These are phyloP conservation scores for Angophora floribunda DNA, from an alignment of 345 rosid species.

Conservation along the genomic window DNA sequence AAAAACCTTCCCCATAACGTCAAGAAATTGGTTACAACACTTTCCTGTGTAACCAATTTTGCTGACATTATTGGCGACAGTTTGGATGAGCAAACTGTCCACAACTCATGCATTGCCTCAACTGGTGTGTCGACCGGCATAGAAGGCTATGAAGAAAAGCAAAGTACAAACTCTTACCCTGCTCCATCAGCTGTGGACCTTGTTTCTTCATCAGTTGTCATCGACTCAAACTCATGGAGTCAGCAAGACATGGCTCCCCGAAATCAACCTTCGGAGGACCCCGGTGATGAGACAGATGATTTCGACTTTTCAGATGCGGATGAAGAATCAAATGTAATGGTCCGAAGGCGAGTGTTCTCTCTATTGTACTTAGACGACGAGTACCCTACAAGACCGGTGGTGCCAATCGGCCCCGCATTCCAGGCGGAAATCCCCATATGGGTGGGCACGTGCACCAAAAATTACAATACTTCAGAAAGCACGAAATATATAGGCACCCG, in stretches of 20 bases:
- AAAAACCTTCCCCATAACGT: conserved; percentile 2
- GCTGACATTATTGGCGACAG: background rate
- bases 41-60: background rate
- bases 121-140: background rate
- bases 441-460: conserved; percentile 12
- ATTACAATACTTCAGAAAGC: conserved; percentile 16
- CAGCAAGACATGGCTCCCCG: background rate
- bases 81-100: background rate
- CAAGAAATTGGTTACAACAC: conserved; percentile 3
- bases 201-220: background rate
- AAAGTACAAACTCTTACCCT: background rate
- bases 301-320: background rate
- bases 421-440: conserved; percentile 37
- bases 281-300: background rate
- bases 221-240: background rate
- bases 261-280: conserved; percentile 1
- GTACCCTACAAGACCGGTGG: conserved; percentile 1
- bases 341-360: background rate
- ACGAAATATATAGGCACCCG: conserved; percentile 32
- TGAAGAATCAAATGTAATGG: background rate
- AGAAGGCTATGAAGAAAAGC: background rate
- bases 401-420: conserved; percentile 35
- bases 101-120: background rate
- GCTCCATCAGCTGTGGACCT: background rate
- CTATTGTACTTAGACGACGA: background rate